phyloP scores from a whole-genome alignment of 371 early-diverging fungal species.

The Syncephalastrum racemosum region DNA sequence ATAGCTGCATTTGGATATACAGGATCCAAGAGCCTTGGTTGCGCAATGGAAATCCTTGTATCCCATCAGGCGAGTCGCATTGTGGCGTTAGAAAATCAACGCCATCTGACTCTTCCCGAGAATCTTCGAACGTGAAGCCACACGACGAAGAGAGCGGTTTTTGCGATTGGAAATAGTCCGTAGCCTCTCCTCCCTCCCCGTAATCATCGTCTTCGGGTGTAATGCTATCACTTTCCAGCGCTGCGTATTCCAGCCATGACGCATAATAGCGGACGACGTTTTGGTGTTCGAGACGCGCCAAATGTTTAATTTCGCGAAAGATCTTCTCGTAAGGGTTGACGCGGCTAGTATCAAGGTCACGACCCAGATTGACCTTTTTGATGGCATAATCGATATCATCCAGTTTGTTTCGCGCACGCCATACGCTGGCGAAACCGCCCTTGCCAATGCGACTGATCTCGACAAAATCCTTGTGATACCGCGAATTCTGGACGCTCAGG shows the following conservation, averaged over 20 bases:
- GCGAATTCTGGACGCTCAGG: constrained; percentile 60
- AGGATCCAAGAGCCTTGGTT: constrained; percentile 49
- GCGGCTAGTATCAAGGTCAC: constrained; percentile 35
- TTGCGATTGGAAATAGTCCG: too few relatives aligned
- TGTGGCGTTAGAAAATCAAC: too few relatives aligned
- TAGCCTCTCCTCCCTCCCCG: not conserved
- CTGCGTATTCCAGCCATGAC: constrained; percentile 86
- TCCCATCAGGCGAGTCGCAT: too few relatives aligned
- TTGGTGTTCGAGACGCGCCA: constrained; percentile 85
- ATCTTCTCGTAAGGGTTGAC: constrained; percentile 70
- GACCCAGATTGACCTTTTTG: constrained; percentile 71
- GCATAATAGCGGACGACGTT: constrained; percentile 92
- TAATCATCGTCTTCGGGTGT: not conserved
- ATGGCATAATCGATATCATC: constrained; percentile 90
- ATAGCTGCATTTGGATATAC: constrained; percentile 89
- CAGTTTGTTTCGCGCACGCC: constrained; percentile 65
- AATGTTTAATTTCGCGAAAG: constrained; percentile 88
- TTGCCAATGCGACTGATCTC: constrained; percentile 78
- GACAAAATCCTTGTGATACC: constrained; percentile 85
- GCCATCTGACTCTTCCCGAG: too few relatives aligned
- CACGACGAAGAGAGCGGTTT: too few relatives aligned
- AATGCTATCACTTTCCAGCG: not conserved
- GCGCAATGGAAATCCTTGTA: too few relatives aligned
- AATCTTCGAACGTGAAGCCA: too few relatives aligned
- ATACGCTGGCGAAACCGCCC: constrained; percentile 96